Conservation (phyloP, 768 basidiomycete species). For the Favolaschia claudopus region DNA sequence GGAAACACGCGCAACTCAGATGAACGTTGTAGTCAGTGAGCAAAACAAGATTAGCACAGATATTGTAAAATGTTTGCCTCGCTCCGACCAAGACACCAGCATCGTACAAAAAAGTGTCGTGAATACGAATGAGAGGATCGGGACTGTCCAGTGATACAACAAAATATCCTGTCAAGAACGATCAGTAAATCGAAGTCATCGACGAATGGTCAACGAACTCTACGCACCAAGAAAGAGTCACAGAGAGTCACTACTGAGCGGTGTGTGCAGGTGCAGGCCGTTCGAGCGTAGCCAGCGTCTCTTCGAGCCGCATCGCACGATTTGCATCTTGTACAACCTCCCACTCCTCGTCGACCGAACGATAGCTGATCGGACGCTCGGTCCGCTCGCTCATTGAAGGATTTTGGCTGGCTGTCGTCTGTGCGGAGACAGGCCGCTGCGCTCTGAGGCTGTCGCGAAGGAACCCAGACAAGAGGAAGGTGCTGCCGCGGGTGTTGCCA, state of each 20-base stretch:
- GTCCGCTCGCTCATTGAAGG: constrained; percentile 26
- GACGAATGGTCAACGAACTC: not conserved
- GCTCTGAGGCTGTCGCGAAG: constrained; percentile 56
- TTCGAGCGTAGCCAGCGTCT: constrained; percentile 59
- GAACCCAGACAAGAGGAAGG: constrained; percentile 62
- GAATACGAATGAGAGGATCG: constrained; percentile 9
- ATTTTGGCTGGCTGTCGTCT: constrained; percentile 38
- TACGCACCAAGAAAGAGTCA: not conserved
- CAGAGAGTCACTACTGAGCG: not conserved
- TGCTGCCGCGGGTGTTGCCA: constrained; percentile 76
- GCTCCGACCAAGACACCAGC: not conserved
- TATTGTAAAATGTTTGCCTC: constrained; percentile 5
- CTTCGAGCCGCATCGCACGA: constrained; percentile 60
- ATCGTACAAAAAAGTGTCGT: constrained; percentile 5
- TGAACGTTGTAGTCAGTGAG: too few species aligned
- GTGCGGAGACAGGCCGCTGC: constrained; percentile 51
- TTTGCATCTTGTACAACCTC: constrained; percentile 62
- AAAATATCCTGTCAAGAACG: not conserved
- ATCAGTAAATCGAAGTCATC: not conserved
- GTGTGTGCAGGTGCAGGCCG: constrained; percentile 28
- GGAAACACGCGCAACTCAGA: too few species aligned
- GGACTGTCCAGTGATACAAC: constrained; percentile 9
- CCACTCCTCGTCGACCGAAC: constrained; percentile 63
- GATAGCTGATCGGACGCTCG: constrained; percentile 62
- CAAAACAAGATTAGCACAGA: constrained; percentile 9